phyloP scores from a whole-genome alignment of 2,329 filamentous ascomycete species.

The Calonectria leucothoes region DNA sequence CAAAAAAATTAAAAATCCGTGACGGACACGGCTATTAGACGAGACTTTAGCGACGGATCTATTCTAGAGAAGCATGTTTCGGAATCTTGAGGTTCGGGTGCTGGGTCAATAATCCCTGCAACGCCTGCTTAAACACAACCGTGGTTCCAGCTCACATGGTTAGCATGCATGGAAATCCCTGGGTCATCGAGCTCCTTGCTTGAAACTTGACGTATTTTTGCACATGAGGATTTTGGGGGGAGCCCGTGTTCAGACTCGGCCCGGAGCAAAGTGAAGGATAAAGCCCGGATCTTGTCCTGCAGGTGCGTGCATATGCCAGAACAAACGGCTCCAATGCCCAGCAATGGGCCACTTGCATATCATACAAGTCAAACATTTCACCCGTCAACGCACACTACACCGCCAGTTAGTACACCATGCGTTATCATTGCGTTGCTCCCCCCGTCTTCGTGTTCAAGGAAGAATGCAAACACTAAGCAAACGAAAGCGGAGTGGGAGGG shows the following conservation, averaged over 20 bases:
- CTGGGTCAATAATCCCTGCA: neutral
- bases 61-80: neutral
- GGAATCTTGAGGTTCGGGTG: neutral
- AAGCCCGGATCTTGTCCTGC: neutral
- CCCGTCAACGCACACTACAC: constrained; percentile 5
- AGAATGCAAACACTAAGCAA: neutral
- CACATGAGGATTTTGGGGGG: neutral
- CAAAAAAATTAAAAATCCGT: neutral
- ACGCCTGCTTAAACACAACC: neutral
- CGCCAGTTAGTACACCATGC: neutral
- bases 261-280: neutral
- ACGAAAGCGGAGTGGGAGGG: constrained; percentile 9
- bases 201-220: neutral
- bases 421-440: neutral
- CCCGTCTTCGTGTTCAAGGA: neutral
- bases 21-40: neutral
- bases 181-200: neutral
- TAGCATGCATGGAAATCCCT: neutral
- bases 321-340: neutral
- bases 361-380: neutral
- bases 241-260: neutral
- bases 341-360: neutral
- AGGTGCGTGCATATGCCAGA: neutral
- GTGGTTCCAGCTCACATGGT: neutral
- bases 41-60: neutral